phyloP scores from a whole-genome alignment of 805 yeast genomes.

The Pichia gijzeniarum region DNA sequence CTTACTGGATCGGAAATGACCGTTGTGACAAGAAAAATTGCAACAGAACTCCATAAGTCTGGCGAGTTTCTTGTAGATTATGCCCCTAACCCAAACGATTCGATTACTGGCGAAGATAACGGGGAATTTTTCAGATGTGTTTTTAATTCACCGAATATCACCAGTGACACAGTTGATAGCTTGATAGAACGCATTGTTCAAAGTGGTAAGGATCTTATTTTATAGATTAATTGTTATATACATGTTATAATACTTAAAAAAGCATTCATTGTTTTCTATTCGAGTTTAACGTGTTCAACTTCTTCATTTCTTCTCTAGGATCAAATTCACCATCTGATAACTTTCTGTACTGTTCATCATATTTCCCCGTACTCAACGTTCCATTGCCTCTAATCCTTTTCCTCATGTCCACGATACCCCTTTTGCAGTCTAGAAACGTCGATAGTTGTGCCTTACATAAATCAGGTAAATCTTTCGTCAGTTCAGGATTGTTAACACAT shows the following conservation, averaged over 20 bases:
- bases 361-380: slow-evolving; percentile 85
- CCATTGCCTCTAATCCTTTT: slow-evolving; percentile 93
- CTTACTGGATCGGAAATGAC: slow-evolving; percentile 38
- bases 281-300: slow-evolving; percentile 57
- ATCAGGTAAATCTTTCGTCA: slow-evolving; percentile 74
- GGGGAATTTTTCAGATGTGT: slow-evolving; percentile 87
- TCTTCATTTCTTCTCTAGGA: slow-evolving; percentile 72
- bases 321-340: slow-evolving; percentile 77
- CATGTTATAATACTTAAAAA: neutral
- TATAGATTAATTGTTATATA: neutral
- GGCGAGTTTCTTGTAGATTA: slow-evolving; percentile 74
- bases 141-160: slow-evolving; percentile 62
- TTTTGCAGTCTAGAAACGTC: slow-evolving; percentile 83
- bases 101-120: slow-evolving; percentile 33
- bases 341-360: slow-evolving; percentile 79
- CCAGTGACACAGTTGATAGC: slow-evolving; percentile 38
- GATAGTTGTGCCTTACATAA: slow-evolving; percentile 78
- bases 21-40: slow-evolving; percentile 52
- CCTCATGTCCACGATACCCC: slow-evolving; percentile 86
- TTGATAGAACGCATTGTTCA: slow-evolving; percentile 34
- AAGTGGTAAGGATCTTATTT: slow-evolving; percentile 28
- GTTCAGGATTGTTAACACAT: slow-evolving; percentile 75
- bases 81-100: slow-evolving; percentile 57
- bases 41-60: slow-evolving; percentile 47
- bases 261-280: slow-evolving; percentile 32